Evolutionary conservation across 129 eudicot genomes (phyloP), one percentile per base, ranked within the genome.

Genomic region (Arctium minus): DNA sequence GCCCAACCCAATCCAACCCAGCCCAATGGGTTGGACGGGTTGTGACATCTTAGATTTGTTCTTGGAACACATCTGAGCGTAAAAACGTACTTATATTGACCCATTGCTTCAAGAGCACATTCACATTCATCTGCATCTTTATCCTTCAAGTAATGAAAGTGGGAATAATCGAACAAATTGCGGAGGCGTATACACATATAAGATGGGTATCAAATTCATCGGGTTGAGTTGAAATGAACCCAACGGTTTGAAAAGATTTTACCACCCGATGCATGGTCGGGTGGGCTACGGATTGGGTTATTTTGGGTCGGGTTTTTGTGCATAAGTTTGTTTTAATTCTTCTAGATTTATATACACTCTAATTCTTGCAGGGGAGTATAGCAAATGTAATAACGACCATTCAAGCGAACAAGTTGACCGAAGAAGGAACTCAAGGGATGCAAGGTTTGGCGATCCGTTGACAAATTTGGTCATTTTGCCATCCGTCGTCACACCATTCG

Each of bases 381-480:
- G 86, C 93, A 72, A 88, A 87, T 75, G 92, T 92, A 22, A 92
- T 94, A 42, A 85, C 82, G 53, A 91, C 96, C 30, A 91, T 94
- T 80, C 94, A 92, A 88, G 97, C 98, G 7, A 92, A 88, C 92
- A 94, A 89, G 87, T 87, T 76, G 6, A 78, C 89, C 3, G 98
- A 94, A 77, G 96, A 91, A 9, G 86, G 79, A 69, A 38, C 90
- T 30, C 94, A 88, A 56, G 92, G 88, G 50, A 68, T 83, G 74
- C 94, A 89, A 87, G 93, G 92, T 48, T 79, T 89, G 89, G 78
- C 74, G 10, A 85, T 91, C 4, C 97, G 87, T 74, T 94, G 82
- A 88, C 13, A 8, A 50, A 17, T 69, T 72, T 64, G n/a, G 15
- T 82, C 29, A n/a, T 56, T 76, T 78, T 72, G 64, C 67, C 72